phyloP scores from a whole-genome alignment of 1,139 yeast species.

The Taphrina wiesneri region DNA sequence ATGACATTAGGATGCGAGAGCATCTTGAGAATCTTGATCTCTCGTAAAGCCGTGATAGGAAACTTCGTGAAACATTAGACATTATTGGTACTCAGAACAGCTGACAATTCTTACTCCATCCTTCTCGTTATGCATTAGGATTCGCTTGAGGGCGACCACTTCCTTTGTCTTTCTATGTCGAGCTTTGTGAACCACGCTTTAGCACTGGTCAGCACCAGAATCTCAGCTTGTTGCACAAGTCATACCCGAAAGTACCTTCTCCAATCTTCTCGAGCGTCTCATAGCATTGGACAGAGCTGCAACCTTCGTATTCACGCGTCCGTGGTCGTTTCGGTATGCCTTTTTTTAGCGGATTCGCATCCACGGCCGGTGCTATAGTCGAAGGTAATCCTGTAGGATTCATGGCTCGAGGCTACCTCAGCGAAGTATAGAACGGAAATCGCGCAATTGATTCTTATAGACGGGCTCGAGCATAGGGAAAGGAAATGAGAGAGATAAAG shows the following conservation, averaged over 20 bases:
- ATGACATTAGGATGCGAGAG: slow-evolving; percentile 71
- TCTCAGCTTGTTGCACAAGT: not conserved
- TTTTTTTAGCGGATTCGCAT: slow-evolving; percentile 14
- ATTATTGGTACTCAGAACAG: not conserved
- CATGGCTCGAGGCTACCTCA: not conserved
- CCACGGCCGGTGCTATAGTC: not conserved
- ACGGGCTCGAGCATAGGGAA: too few relatives aligned
- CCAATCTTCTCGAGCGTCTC: slow-evolving; percentile 69
- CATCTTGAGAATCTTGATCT: slow-evolving; percentile 76
- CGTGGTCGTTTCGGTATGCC: slow-evolving; percentile 28
- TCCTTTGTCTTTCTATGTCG: slow-evolving; percentile 53
- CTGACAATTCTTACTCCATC: slow-evolving; percentile 55
- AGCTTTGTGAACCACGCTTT: slow-evolving; percentile 70
- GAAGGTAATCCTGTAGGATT: not conserved
- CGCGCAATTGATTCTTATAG: too few relatives aligned
- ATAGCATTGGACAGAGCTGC: slow-evolving; percentile 48
- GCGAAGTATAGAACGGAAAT: not conserved
- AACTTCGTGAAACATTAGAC: slow-evolving; percentile 48
- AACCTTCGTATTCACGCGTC: slow-evolving; percentile 26
- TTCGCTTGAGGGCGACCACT: slow-evolving; percentile 81
- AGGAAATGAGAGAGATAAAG: too few relatives aligned
- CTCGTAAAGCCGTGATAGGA: slow-evolving; percentile 94
- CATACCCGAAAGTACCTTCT: slow-evolving; percentile 84
- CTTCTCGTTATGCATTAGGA: slow-evolving; percentile 76
- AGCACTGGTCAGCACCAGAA: too few relatives aligned